Evolutionary conservation across 306 rosid species (phyloP), one percentile per base, ranked within the genome.

Genomic region (Malus fusca): DNA sequence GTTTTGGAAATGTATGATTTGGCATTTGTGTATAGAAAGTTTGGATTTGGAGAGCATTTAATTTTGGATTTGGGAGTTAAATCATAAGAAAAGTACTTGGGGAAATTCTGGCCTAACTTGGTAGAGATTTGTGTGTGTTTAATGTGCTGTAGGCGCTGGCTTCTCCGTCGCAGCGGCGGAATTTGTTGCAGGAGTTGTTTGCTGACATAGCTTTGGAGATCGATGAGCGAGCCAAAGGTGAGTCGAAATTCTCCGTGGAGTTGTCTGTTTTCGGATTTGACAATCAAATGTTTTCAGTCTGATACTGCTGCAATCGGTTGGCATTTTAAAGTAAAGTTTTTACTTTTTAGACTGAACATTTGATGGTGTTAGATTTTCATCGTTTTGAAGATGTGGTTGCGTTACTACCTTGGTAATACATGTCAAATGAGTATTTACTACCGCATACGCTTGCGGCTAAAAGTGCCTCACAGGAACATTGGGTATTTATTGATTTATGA

Each of bases 141-240:
- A 23, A 55, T 75, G 13, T 69, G 59, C 76, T 87, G 85, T 85
- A 96, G 99, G 99, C 96, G 42, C 75, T 85, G 42, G 87, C 91
- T 67, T 92, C 90, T 84, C 87, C 92, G 11, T 84, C 96, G 3
- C 97, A 89, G 89, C 93, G 90, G 82, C 99, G 92, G 71, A 88
- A 90, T 77, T 83, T 96, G 87, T 87, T 92, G 90, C 99, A 87
- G 80, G 98, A 90, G 77, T 87, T 96, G 74, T 92, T 96, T 85
- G 97, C 98, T 69, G 99, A 96, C 66, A 69, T 96, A 44, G 99
- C 96, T 62, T 88, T 96, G 22, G 97, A 96, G 85, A 90, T 96
- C 11, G 97, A 96, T 86, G 93, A 92, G 30, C 82, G 99, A 78
- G 97, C 98, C 73, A 89, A 78, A 86, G 98, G 99, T 96, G 56